Conservation (phyloP, 2,329 filamentous ascomycete species). For the Neocucurbitaria cava region DNA sequence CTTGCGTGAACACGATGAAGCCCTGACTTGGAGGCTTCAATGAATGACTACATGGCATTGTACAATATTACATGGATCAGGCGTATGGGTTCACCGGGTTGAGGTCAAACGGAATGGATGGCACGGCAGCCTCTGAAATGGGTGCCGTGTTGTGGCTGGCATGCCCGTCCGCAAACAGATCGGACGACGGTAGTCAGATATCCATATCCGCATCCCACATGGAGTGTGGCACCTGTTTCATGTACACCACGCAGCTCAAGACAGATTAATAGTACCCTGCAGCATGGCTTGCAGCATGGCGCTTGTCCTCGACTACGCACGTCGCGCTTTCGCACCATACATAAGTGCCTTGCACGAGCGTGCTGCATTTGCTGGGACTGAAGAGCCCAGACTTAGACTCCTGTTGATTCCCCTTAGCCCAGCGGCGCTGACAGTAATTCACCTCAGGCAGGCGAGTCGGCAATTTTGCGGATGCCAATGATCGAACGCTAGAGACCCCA, state of each 20-base stretch:
- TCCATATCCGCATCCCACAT: too few species aligned
- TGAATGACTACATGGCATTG: slow-evolving; percentile 29
- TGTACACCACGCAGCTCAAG: slow-evolving; percentile 25
- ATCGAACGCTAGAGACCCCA: slow-evolving; percentile 24
- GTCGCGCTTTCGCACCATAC: slow-evolving; percentile 10
- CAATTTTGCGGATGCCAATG: slow-evolving; percentile 28
- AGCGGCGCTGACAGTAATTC: slow-evolving; percentile 13
- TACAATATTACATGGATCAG: slow-evolving; percentile 39
- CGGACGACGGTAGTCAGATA: slow-evolving; percentile 17
- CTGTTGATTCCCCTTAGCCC: not conserved
- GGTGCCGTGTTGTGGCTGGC: slow-evolving; percentile 6
- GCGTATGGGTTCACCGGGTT: slow-evolving; percentile 32
- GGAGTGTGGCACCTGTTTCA: slow-evolving; percentile 19
- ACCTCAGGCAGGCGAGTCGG: slow-evolving; percentile 13
- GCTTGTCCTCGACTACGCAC: slow-evolving; percentile 7
- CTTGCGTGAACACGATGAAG: slow-evolving; percentile 37
- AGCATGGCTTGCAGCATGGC: slow-evolving; percentile 19
- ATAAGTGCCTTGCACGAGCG: slow-evolving; percentile 17
- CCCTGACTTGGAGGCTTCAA: slow-evolving; percentile 13
- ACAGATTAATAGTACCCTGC: slow-evolving; percentile 15
- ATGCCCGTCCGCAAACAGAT: slow-evolving; percentile 24
- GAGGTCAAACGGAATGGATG: slow-evolving; percentile 14
- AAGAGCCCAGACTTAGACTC: slow-evolving; percentile 3
- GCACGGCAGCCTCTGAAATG: slow-evolving; percentile 4
- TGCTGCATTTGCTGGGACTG: slow-evolving; percentile 20